phyloP scores from a whole-genome alignment of 1,284 basidiomycete species.

The Malassezia brasiliensis region DNA sequence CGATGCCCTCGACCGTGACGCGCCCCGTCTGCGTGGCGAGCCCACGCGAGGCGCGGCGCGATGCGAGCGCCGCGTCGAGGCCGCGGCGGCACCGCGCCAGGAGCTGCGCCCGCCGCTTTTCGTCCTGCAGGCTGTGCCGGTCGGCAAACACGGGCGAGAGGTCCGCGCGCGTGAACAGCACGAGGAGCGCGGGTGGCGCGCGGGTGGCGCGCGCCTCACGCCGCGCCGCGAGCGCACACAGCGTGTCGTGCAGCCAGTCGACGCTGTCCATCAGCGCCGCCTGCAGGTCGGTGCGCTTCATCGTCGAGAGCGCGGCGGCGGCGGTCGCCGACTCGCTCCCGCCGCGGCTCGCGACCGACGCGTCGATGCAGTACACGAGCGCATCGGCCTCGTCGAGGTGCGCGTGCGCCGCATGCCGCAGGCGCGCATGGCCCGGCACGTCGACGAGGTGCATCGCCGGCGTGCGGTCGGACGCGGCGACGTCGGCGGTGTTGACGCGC shows the following conservation, averaged over 20 bases:
- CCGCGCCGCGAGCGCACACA: slow-evolving; percentile 26
- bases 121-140: slow-evolving; percentile 21
- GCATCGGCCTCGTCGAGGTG: slow-evolving; percentile 28
- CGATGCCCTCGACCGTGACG: slow-evolving; percentile 38
- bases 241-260: slow-evolving; percentile 27
- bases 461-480: slow-evolving; percentile 6
- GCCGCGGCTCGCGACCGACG: slow-evolving; percentile 31
- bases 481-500: slow-evolving; percentile 18
- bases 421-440: slow-evolving; percentile 36
- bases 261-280: slow-evolving; percentile 13
- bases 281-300: slow-evolving; percentile 16
- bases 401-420: slow-evolving; percentile 28
- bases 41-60: slow-evolving; percentile 31
- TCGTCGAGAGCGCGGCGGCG: slow-evolving; percentile 10
- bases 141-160: slow-evolving; percentile 36
- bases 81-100: slow-evolving; percentile 34
- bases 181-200: slow-evolving; percentile 26
- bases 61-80: slow-evolving; percentile 30
- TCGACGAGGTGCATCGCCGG: slow-evolving; percentile 28
- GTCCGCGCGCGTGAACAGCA: slow-evolving; percentile 42
- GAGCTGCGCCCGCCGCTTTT: slow-evolving; percentile 32
- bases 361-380: slow-evolving; percentile 42
- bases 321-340: slow-evolving; percentile 6
- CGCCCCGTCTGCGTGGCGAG: slow-evolving; percentile 16
- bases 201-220: slow-evolving; percentile 2